Conservation (phyloP, 1,284 basidiomycete genomes). For the Macrocybe sp. region DNA sequence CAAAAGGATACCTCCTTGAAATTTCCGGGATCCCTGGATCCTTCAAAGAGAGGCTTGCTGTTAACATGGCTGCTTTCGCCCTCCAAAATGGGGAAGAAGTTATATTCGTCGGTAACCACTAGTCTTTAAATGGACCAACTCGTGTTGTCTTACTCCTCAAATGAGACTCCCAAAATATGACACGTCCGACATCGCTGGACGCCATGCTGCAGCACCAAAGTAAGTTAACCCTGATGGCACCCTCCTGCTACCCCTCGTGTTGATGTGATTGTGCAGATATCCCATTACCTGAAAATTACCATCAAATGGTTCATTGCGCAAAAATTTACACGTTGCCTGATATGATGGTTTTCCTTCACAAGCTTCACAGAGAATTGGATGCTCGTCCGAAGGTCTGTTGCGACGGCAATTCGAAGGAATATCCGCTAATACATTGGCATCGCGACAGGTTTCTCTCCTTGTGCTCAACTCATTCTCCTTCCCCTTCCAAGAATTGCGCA, state of each 20-base stretch:
- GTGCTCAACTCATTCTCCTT: slow-evolving; percentile 64
- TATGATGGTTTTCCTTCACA: slow-evolving; percentile 54
- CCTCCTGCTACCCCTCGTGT: not conserved
- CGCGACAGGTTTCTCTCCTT: slow-evolving; percentile 46
- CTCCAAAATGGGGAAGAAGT: slow-evolving; percentile 41
- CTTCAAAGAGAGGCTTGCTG: slow-evolving; percentile 51
- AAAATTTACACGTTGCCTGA: slow-evolving; percentile 47
- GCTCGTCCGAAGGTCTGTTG: slow-evolving; percentile 41
- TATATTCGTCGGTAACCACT: slow-evolving; percentile 53
- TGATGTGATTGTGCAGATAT: slow-evolving; percentile 2
- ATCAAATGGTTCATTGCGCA: slow-evolving; percentile 37
- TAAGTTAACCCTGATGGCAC: slow-evolving; percentile 19
- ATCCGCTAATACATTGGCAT: slow-evolving; percentile 5
- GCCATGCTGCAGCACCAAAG: slow-evolving; percentile 29
- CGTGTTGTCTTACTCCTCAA: slow-evolving; percentile 5
- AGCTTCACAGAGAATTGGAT: slow-evolving; percentile 41
- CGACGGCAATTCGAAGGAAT: not conserved
- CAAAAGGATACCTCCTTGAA: slow-evolving; percentile 58
- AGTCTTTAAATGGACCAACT: not conserved
- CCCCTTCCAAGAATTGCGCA: slow-evolving; percentile 48
- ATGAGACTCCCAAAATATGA: slow-evolving; percentile 68
- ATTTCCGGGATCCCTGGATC: slow-evolving; percentile 71
- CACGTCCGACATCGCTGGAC: slow-evolving; percentile 39
- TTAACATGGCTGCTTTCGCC: slow-evolving; percentile 44
- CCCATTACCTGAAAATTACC: slow-evolving; percentile 14